phyloP scores from a whole-genome alignment of 2,329 filamentous ascomycete genomes.

The Orbilia brochopaga region DNA sequence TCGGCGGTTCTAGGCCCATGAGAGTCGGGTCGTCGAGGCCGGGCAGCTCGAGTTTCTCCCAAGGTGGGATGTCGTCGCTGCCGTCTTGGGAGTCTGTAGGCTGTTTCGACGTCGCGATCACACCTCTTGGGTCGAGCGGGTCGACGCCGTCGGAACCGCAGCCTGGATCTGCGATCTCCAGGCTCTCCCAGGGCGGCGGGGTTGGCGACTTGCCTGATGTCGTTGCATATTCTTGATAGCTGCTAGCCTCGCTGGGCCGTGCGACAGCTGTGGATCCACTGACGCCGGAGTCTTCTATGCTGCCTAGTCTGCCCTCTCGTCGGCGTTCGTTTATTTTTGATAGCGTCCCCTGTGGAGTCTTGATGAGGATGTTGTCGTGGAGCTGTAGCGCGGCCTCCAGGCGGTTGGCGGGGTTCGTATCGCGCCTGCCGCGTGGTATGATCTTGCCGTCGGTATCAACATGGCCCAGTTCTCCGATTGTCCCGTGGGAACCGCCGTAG shows the following conservation, averaged over 20 bases:
- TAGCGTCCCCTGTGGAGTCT: constrained; percentile 35
- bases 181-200: constrained; percentile 30
- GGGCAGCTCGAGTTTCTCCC: constrained; percentile 47
- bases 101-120: constrained; percentile 5
- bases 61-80: constrained; percentile 28
- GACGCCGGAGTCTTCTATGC: constrained; percentile 33
- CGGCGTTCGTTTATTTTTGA: constrained; percentile 23
- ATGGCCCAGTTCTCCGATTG: constrained; percentile 41
- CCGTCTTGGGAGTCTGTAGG: constrained; percentile 12
- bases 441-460: constrained; percentile 40
- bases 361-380: constrained; percentile 44
- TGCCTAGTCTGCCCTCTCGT: constrained; percentile 26
- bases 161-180: constrained; percentile 5
- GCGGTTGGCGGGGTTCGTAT: constrained; percentile 37
- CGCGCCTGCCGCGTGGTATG: constrained; percentile 25
- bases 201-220: constrained; percentile 19
- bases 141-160: constrained; percentile 29
- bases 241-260: constrained; percentile 38
- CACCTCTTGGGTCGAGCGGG: constrained; percentile 28
- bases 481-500: constrained; percentile 27
- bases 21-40: constrained; percentile 41
- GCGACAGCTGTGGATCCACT: constrained; percentile 46
- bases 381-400: constrained; percentile 34
- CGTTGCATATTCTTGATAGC: constrained; percentile 35
- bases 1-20: constrained; percentile 33